Evolutionary conservation across 306 rosid species (phyloP).

Genomic region (Citrullus mucosospermus): DNA sequence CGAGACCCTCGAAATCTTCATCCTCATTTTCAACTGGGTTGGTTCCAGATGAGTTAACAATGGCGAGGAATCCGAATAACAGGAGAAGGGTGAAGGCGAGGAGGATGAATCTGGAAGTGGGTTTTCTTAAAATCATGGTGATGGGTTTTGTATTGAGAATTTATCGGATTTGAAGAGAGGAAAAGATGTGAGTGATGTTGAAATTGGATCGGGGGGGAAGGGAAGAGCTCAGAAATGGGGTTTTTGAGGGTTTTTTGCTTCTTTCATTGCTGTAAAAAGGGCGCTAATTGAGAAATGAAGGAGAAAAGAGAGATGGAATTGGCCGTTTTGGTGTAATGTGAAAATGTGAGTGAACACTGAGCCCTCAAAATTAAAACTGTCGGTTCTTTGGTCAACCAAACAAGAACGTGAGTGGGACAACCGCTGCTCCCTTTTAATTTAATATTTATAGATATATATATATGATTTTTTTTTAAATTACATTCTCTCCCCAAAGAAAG

Average conservation of each 20-base stretch:
- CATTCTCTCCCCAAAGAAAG: background rate
- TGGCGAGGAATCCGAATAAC: constrained; percentile 13
- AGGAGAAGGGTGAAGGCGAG: constrained; percentile 44
- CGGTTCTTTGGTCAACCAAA: too few relatives aligned
- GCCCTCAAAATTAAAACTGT: background rate
- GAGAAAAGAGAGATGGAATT: background rate
- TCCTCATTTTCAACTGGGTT: constrained; percentile 22
- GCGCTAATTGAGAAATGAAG: background rate
- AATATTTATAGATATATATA: background rate
- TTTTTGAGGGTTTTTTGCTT: background rate
- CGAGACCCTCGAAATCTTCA: constrained; percentile 44
- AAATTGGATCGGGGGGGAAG: background rate
- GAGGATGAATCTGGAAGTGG: constrained; percentile 36
- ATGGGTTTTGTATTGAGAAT: background rate
- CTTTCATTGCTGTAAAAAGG: background rate
- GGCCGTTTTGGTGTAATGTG: background rate
- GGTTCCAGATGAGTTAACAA: constrained; percentile 29
- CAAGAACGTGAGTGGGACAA: background rate
- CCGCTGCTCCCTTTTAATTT: background rate
- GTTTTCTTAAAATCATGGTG: constrained; percentile 13
- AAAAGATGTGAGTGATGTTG: background rate
- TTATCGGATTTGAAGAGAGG: background rate
- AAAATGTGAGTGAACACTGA: background rate
- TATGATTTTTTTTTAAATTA: background rate
- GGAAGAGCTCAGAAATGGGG: background rate